phyloP scores from a whole-genome alignment of 1,139 yeast species.

The Hyphopichia pseudoburtonii region DNA sequence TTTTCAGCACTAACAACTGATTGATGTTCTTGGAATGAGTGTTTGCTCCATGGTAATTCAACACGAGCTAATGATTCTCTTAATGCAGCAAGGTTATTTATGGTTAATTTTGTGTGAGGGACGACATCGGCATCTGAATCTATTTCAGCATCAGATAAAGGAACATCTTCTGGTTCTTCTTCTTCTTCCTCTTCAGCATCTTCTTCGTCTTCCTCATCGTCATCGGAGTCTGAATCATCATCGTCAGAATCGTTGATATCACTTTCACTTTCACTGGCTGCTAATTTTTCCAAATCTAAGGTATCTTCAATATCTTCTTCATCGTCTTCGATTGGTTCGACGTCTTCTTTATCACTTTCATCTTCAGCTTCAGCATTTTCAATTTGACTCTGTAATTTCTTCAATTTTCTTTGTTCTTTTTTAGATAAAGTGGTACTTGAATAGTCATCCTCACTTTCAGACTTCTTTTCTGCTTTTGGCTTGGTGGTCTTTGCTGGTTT shows the following conservation, averaged over 20 bases:
- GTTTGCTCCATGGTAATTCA: slow-evolving; percentile 67
- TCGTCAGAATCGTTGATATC: slow-evolving; percentile 42
- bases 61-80: slow-evolving; percentile 68
- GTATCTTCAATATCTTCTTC: slow-evolving; percentile 33
- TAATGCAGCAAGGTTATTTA: slow-evolving; percentile 70
- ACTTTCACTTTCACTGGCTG: slow-evolving; percentile 50
- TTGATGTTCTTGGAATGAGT: slow-evolving; percentile 83
- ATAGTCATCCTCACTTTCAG: slow-evolving; percentile 33
- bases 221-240: slow-evolving; percentile 43
- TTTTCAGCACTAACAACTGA: slow-evolving; percentile 60
- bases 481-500: slow-evolving; percentile 11
- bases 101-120: slow-evolving; percentile 85
- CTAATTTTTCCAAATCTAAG: slow-evolving; percentile 55
- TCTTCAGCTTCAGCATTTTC: slow-evolving; percentile 26
- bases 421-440: slow-evolving; percentile 53
- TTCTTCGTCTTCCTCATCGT: slow-evolving; percentile 44
- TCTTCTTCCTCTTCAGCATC: slow-evolving; percentile 45
- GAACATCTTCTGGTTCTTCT: slow-evolving; percentile 60
- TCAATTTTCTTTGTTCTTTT: slow-evolving; percentile 64
- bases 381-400: slow-evolving; percentile 40
- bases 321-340: slow-evolving; percentile 29
- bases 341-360: slow-evolving; percentile 25
- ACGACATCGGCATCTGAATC: slow-evolving; percentile 87
- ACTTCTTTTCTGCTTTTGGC: slow-evolving; percentile 18
- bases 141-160: slow-evolving; percentile 75